These are phyloP conservation scores for Fusarium sp. DNA, from an alignment of 2,329 filamentous ascomycete species.

Conservation along the genomic window DNA sequence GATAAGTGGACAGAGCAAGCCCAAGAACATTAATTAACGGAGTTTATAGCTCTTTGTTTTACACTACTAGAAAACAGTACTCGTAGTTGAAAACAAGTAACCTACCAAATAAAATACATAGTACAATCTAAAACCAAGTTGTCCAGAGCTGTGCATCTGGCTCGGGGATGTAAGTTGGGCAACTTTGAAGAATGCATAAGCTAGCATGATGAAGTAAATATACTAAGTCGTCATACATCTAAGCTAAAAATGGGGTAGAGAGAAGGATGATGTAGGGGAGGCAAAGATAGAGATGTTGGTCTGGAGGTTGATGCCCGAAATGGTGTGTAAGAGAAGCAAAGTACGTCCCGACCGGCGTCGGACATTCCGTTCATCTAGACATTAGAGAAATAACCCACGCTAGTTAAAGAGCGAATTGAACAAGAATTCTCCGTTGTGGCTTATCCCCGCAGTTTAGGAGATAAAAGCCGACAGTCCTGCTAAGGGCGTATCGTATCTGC, in stretches of 20 bases:
- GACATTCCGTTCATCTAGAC: neutral
- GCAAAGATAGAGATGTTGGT: neutral
- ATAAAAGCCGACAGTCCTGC: neutral
- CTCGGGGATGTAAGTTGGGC: too few relatives aligned
- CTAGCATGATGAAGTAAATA: neutral
- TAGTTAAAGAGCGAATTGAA: conserved; percentile 1
- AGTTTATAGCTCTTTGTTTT: too few relatives aligned
- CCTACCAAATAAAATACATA: too few relatives aligned
- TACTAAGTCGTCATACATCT: neutral
- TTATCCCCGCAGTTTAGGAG: conserved; percentile 36
- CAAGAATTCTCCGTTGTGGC: conserved; percentile 21
- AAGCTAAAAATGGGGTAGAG: conserved; percentile 24
- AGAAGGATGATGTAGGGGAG: conserved; percentile 20
- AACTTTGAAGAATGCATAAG: too few relatives aligned
- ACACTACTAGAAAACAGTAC: neutral
- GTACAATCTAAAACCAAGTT: too few relatives aligned
- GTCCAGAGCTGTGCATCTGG: too few relatives aligned
- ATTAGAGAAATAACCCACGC: neutral
- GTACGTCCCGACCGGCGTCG: neutral
- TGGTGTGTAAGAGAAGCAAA: conserved; percentile 6
- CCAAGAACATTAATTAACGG: neutral
- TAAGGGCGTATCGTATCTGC: neutral
- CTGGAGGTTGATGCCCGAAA: conserved; percentile 31
- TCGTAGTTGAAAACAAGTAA: too few relatives aligned
- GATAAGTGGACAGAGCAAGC: neutral